phyloP scores from a whole-genome alignment of 2,329 filamentous ascomycete genomes.

The Teratosphaeria pseudoeucalypti region DNA sequence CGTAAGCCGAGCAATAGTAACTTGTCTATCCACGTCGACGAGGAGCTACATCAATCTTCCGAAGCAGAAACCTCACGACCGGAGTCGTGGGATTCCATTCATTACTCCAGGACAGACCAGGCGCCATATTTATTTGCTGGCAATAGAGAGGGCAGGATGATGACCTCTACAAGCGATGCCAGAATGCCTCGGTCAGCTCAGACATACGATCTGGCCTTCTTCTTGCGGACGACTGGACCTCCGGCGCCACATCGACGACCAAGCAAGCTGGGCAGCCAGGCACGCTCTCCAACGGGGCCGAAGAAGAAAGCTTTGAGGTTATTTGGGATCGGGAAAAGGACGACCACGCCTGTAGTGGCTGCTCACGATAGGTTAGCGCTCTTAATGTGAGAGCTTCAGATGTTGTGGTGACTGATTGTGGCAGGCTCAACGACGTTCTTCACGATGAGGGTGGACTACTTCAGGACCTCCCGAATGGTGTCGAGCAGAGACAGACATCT shows the following conservation, averaged over 20 bases:
- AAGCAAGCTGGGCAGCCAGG: conserved; percentile 15
- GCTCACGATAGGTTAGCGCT: conserved; percentile 15
- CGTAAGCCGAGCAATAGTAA: conserved; percentile 17
- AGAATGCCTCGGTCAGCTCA: not conserved
- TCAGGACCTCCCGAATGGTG: conserved; percentile 3
- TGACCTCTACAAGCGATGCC: conserved; percentile 20
- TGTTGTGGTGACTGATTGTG: not conserved
- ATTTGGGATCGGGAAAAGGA: conserved; percentile 12
- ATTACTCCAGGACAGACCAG: conserved; percentile 19
- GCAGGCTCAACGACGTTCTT: conserved; percentile 1
- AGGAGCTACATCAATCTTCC: conserved; percentile 5
- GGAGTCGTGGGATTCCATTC: conserved; percentile 19
- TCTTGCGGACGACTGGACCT: conserved; percentile 29
- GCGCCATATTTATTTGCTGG: conserved; percentile 13
- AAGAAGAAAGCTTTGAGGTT: conserved; percentile 24
- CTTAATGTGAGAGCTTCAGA: not conserved
- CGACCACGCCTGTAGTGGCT: conserved; percentile 5
- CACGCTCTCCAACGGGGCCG: conserved; percentile 15
- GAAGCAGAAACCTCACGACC: conserved; percentile 3
- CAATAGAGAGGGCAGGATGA: conserved; percentile 18
- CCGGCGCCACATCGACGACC: conserved; percentile 19
- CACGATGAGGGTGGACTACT: conserved; percentile 22
- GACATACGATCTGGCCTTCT: conserved; percentile 25
- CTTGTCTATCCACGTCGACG: conserved; percentile 19
- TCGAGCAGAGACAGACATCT: conserved; percentile 5